Percentiles rank a stretch among this genome's conserved stretches.
Conservation (phyloP, 192 early-diverging fungal genomes). For the Spinellus fusiger region DNA sequence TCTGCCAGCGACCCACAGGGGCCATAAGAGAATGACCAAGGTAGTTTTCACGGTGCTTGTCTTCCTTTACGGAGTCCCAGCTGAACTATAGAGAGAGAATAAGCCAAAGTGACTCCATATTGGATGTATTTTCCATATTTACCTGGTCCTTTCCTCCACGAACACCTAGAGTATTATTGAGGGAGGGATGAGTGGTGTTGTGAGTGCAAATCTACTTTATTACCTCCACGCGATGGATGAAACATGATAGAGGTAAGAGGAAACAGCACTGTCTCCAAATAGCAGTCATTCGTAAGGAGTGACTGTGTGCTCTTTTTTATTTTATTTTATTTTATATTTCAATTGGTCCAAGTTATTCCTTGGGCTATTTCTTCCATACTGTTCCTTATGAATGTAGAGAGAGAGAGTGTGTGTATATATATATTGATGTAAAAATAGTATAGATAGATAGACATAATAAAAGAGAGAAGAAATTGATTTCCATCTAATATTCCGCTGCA, state of each 20-base stretch:
- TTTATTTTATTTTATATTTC: neutral
- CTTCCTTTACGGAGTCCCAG: constrained; percentile 58
- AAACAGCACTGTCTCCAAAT: too few relatives aligned
- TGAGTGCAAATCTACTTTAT: neutral
- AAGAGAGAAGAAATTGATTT: constrained; percentile 1
- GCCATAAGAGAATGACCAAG: constrained; percentile 77
- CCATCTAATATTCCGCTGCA: constrained; percentile 60
- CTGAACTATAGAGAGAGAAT: constrained; percentile 31
- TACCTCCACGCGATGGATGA: constrained; percentile 31
- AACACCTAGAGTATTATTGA: constrained; percentile 13
- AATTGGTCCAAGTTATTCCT: neutral
- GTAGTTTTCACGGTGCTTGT: constrained; percentile 79
- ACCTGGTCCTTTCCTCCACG: constrained; percentile 35
- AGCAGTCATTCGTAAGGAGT: too few relatives aligned
- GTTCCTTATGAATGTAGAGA: too few relatives aligned
- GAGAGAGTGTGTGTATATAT: neutral
- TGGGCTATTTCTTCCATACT: too few relatives aligned
- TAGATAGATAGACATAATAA: neutral
- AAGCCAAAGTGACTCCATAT: neutral
- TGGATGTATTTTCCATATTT: neutral
- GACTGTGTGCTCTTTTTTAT: neutral
- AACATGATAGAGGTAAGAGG: constrained; percentile 13
- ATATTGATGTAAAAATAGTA: neutral
- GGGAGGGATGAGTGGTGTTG: neutral
- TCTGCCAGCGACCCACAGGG: constrained; percentile 76